Base-by-base conservation (phyloP, 2,329 filamentous ascomycete species). In the Pleomassaria siparia region DNA sequence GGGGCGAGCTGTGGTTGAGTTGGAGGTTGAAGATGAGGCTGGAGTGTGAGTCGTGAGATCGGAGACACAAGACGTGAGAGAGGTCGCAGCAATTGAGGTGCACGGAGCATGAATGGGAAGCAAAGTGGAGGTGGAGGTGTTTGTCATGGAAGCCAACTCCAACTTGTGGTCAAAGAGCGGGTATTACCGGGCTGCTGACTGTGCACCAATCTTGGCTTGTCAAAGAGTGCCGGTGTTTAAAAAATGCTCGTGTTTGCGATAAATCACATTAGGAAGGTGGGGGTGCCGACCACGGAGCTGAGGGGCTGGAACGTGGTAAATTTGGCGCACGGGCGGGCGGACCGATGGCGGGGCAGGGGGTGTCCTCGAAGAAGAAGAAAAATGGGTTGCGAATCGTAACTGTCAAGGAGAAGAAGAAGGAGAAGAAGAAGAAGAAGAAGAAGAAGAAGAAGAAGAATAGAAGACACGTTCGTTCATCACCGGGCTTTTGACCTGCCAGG, bases 241-340 rank as follows among this genome's bases (percentile, higher is more conserved):
- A 12, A 7, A 6, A 6, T 26, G 39, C 5, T 40, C 10, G 16
- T 40, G 21, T 40, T 6, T 6, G 25, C 12, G 25, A 7, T 20
- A 13, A 10, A 22, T 35, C 30, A 12, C 24, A n/a, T 24, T 16
- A 33, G 44, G 44, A 46, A 46, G 44, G 44, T 46, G 44, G 44
- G 40, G 44, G 35, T 22, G 28, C 35, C 44, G 36, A 26, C 21
- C 25, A 10, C 33, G 33, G 33, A 37, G 33, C 16, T 8, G 16
- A 20, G 33, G 21, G 33, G 12, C 33, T 10, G 33, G 16, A 16
- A 4, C 15, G 33, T 5, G 6, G 8, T 4, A 18, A 18, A 16
- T 18, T 35, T 35, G 32, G 32, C 32, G 15, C 32, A 18, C 4
- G 32, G 32, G 32, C 8, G 32, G n/a, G 32, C 15, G 28, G 29